A percentile compares a stretch with the other conserved stretches of the same genome.
phyloP scores from a whole-genome alignment of 129 eudicot genomes.

The Escallonia herrerae region DNA sequence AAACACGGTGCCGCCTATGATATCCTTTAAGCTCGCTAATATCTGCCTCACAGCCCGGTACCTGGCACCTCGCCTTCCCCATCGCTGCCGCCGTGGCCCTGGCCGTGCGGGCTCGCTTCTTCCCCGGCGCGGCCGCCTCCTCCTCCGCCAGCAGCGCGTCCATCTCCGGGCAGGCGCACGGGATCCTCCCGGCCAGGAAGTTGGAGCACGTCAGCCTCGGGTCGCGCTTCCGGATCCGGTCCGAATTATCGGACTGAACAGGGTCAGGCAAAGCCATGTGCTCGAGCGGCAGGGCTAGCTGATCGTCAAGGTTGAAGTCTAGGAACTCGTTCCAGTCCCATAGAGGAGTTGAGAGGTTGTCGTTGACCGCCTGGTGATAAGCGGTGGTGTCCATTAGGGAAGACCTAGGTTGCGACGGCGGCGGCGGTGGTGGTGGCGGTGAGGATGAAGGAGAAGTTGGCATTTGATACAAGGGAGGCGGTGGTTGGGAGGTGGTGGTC shows the following conservation, averaged over 20 bases:
- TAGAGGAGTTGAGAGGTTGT: slow-evolving; percentile 21
- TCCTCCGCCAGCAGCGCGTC: slow-evolving; percentile 54
- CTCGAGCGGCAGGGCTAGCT: slow-evolving; percentile 11
- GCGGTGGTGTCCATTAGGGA: slow-evolving; percentile 19
- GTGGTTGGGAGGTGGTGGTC: not conserved
- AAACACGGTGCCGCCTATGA: slow-evolving; percentile 77
- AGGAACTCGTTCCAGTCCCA: slow-evolving; percentile 65
- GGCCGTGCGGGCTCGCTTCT: slow-evolving; percentile 32
- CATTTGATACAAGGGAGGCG: no score
- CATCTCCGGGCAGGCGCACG: slow-evolving; percentile 91
- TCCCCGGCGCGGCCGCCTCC: slow-evolving; percentile 46
- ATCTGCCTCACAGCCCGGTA: slow-evolving; percentile 73
- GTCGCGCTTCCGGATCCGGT: slow-evolving; percentile 68
- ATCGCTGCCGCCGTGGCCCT: slow-evolving; percentile 20
- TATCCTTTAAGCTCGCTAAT: slow-evolving; percentile 86
- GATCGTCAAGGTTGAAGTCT: slow-evolving; percentile 57
- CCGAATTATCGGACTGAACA: slow-evolving; percentile 17
- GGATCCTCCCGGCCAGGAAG: slow-evolving; percentile 74
- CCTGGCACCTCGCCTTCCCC: slow-evolving; percentile 56
- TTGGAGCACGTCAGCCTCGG: slow-evolving; percentile 68
- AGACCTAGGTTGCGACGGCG: slow-evolving; percentile 11
- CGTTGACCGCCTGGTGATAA: not conserved
- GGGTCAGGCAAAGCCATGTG: slow-evolving; percentile 1
- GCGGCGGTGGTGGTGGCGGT: not conserved
- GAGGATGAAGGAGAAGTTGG: not conserved